Base-by-base conservation (phyloP, 352 stramenopile genomes). In the Phytophthora rubi region DNA sequence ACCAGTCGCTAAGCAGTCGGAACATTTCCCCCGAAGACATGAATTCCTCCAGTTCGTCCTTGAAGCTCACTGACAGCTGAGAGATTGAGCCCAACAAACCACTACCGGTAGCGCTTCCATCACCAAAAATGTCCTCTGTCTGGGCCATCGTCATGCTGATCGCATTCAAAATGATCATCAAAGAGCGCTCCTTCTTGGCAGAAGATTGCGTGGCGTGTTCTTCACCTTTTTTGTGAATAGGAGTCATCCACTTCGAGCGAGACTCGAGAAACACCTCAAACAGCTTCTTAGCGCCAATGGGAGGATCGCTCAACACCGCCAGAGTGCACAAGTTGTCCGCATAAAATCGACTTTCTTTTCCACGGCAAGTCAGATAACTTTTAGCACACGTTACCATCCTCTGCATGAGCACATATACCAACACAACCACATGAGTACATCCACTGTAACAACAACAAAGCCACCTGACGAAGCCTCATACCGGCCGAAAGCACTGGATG, bases 131-230 rank as follows among this genome's bases (percentile, higher is more conserved):
- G 16, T 83, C 70, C 37, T 90, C 74, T 4, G 80, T 68, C 8
- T 94, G 83, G 4, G 71, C 56, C 21, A 92, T 62, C 7, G 85
- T 91, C 65, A 85, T 52, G 7, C 79, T 80, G 5, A 92, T 73
- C 0, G 82, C 83, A 28, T 85, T 88, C 55, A 94, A 70, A 67
- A 90, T 86, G 6, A 86, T 42, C n/a, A 76, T 73, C 55, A 94
- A 57, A 10, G 71, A 55, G 10, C 71, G 73, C 30, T 87, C 69
- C 55, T 78, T 71, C 49, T 70, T 56, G 0, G 53, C 65, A 21
- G 74, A 47, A 26, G 63, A 49, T 9, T 66, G 28, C 0, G 42
- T 63, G 30, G 49, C 44, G 3, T 62, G 54, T 3, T 64, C 57
- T 15, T 79, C 69, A 0, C 54, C 35, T 6, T 45, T 45, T 60